Evolutionary conservation across 495 filamentous ascomycete genomes (phyloP).

Genomic region (Daldinia loculata): DNA sequence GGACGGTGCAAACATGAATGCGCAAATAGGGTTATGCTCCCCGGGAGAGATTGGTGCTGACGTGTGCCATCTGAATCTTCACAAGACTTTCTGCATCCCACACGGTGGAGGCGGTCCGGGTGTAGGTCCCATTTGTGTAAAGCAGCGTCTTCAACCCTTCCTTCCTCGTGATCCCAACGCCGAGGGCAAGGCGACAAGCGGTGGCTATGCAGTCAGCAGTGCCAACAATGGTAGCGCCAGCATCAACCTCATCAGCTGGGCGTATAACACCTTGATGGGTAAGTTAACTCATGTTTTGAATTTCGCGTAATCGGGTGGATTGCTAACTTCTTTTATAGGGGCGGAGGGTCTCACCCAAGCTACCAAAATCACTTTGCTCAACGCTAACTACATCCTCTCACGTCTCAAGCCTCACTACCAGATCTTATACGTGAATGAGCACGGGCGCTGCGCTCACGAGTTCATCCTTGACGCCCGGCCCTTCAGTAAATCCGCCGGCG

Average conservation of each 20-base stretch:
- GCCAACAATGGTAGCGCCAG: conserved; percentile 92
- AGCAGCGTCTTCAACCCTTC: conserved; percentile 77
- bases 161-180: conserved; percentile 75
- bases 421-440: conserved; percentile 90
- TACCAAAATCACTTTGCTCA: conserved; percentile 92
- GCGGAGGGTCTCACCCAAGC: conserved; percentile 89
- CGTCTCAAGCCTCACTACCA: conserved; percentile 88
- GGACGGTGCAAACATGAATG: conserved; percentile 99
- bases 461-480: conserved; percentile 93
- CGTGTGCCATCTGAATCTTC: conserved; percentile 96
- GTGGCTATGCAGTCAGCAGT: conserved; percentile 76
- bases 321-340: conserved; percentile 54
- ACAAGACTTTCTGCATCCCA: conserved; percentile 99
- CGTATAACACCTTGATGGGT: conserved; percentile 98
- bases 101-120: conserved; percentile 96
- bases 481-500: conserved; percentile 83
- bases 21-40: conserved; percentile 96
- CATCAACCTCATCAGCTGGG: conserved; percentile 96
- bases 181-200: conserved; percentile 44
- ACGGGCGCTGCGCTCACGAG: conserved; percentile 93
- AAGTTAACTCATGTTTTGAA: conserved; percentile 31
- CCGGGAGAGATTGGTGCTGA: conserved; percentile 97
- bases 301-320: not conserved
- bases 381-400: conserved; percentile 97
- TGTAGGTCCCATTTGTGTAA: conserved; percentile 95